Percentiles rank a stretch among this genome's conserved stretches.
These are phyloP conservation scores for Barnettozyma botsteinii DNA, from an alignment of 805 yeast genomes.

Conservation along the genomic window DNA sequence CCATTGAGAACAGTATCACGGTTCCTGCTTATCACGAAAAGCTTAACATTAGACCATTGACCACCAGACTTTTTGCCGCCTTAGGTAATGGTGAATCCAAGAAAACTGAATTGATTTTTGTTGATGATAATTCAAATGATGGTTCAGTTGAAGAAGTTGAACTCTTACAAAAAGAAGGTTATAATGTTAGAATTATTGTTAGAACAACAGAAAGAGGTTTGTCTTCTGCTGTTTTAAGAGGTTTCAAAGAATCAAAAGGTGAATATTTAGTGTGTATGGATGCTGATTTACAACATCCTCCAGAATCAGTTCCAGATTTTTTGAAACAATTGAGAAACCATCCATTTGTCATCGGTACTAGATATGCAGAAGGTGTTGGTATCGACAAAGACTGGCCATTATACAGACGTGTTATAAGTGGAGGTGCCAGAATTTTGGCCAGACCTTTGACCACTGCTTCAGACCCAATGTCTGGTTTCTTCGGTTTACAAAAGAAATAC, in stretches of 20 bases:
- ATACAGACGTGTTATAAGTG: constrained; percentile 42
- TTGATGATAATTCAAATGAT: constrained; percentile 46
- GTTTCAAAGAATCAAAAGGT: constrained; percentile 42
- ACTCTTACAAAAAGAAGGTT: constrained; percentile 37
- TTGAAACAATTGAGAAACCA: constrained; percentile 34
- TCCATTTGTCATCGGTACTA: constrained; percentile 44
- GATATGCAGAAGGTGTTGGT: constrained; percentile 51
- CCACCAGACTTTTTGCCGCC: constrained; percentile 43
- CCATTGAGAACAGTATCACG: constrained; percentile 36
- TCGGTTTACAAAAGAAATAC: constrained; percentile 43
- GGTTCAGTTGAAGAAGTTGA: constrained; percentile 50
- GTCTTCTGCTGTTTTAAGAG: constrained; percentile 44
- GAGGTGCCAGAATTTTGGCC: constrained; percentile 45
- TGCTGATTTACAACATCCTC: constrained; percentile 50
- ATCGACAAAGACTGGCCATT: constrained; percentile 50
- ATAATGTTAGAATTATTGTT: constrained; percentile 43
- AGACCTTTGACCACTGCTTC: constrained; percentile 45
- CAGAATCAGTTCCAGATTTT: constrained; percentile 43
- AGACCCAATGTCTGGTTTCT: constrained; percentile 50
- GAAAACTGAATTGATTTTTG: constrained; percentile 42
- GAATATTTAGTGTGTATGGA: constrained; percentile 46
- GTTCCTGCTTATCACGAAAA: constrained; percentile 50
- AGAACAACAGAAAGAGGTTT: constrained; percentile 47
- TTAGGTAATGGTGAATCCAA: constrained; percentile 37
- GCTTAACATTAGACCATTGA: constrained; percentile 42